Percentiles rank a stretch among this genome's conserved stretches.
These are phyloP conservation scores for Zizania palustris DNA, from an alignment of 202 grass and related monocot species.

Conservation along the genomic window DNA sequence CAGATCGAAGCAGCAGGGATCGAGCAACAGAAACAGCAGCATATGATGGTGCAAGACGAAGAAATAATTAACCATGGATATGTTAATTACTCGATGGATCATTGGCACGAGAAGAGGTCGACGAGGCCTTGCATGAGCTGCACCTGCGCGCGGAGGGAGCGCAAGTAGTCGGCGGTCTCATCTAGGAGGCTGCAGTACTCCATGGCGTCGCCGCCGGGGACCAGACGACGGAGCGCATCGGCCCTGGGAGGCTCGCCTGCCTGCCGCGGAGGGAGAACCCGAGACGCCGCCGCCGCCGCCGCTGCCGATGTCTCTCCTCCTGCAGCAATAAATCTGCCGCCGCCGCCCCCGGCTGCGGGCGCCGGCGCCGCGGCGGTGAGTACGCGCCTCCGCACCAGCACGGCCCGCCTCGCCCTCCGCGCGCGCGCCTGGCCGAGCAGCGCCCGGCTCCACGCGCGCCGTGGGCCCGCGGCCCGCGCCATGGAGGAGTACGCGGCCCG, in stretches of 20 bases:
- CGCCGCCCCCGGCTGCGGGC: neutral
- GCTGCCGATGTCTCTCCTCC: neutral
- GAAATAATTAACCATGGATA: constrained; percentile 49
- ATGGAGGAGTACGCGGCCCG: constrained; percentile 79
- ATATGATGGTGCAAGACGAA: constrained; percentile 40
- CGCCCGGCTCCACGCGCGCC: constrained; percentile 59
- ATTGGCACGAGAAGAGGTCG: constrained; percentile 62
- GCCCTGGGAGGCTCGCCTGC: constrained; percentile 51
- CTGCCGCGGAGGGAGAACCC: neutral
- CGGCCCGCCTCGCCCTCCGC: constrained; percentile 21
- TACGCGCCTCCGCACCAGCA: constrained; percentile 43
- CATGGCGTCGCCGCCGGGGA: constrained; percentile 75
- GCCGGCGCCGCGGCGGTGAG: neutral
- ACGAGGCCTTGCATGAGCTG: constrained; percentile 83
- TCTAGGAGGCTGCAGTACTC: constrained; percentile 79
- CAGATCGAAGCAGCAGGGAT: neutral
- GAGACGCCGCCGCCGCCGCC: too few relatives aligned
- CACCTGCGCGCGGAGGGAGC: constrained; percentile 69
- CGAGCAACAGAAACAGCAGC: neutral
- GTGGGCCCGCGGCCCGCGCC: constrained; percentile 51
- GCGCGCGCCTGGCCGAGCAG: constrained; percentile 56
- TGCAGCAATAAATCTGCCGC: neutral
- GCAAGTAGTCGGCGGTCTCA: constrained; percentile 86
- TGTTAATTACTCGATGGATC: constrained; percentile 48
- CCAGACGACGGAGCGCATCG: constrained; percentile 60